Percentiles rank a stretch among this genome's conserved stretches.
These are phyloP conservation scores for Leccinum barrowsii DNA, from an alignment of 768 basidiomycete species.

Conservation along the genomic window DNA sequence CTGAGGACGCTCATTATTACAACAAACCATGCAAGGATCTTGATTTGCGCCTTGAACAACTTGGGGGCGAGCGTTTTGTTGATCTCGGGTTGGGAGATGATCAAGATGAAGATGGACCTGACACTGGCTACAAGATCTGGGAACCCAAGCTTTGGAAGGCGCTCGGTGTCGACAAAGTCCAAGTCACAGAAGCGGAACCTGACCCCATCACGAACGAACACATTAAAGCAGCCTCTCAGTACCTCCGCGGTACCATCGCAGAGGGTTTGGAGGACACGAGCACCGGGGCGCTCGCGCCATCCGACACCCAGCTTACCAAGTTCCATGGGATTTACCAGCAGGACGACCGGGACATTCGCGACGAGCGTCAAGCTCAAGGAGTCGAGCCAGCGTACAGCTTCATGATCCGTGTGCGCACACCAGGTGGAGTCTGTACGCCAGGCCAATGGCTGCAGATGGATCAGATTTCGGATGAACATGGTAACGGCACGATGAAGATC, in stretches of 20 bases:
- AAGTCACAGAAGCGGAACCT: conserved; percentile 89
- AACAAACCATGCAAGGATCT: conserved; percentile 95
- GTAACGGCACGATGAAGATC: conserved; percentile 91
- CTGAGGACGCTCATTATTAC: conserved; percentile 97
- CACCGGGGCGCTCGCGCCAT: conserved; percentile 88
- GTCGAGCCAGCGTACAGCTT: conserved; percentile 95
- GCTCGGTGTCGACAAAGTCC: conserved; percentile 84
- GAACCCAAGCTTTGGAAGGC: conserved; percentile 92
- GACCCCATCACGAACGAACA: conserved; percentile 99
- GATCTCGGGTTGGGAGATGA: conserved; percentile 89
- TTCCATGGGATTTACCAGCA: conserved; percentile 97
- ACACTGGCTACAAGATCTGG: conserved; percentile 97
- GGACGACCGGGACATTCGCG: conserved; percentile 97
- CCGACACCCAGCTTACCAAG: conserved; percentile 94
- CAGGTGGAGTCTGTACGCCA: conserved; percentile 90
- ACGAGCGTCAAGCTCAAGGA: conserved; percentile 89
- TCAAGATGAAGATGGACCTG: conserved; percentile 93
- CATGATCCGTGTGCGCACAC: conserved; percentile 98
- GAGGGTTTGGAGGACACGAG: conserved; percentile 84
- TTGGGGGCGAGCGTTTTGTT: conserved; percentile 76
- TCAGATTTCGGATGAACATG: conserved; percentile 88
- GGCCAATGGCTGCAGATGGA: conserved; percentile 95
- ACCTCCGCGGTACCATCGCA: conserved; percentile 89
- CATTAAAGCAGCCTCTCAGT: conserved; percentile 95
- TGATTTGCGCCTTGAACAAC: conserved; percentile 68